Percentiles rank a stretch among this genome's conserved stretches.
phyloP scores from a whole-genome alignment of 495 filamentous ascomycete species.

The Penicillium verhagenii region DNA sequence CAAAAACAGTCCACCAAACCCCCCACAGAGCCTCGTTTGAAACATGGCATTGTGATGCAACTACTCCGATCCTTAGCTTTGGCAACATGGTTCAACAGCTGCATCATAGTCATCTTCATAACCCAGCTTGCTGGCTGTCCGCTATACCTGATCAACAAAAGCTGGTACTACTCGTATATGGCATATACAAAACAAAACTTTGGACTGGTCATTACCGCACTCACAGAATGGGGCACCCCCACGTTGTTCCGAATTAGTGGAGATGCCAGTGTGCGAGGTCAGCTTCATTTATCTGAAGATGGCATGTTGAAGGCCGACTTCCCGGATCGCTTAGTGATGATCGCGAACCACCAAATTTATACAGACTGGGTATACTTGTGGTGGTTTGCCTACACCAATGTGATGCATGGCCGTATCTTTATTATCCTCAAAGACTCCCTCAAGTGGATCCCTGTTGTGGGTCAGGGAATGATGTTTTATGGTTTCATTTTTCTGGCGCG shows the following conservation, averaged over 20 bases:
- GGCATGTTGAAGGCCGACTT: constrained; percentile 57
- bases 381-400: constrained; percentile 65
- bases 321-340: constrained; percentile 60
- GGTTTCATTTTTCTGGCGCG: constrained; percentile 70
- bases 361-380: constrained; percentile 72
- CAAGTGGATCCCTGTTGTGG: constrained; percentile 62
- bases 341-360: constrained; percentile 70
- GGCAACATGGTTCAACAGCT: constrained; percentile 61
- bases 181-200: constrained; percentile 65
- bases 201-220: constrained; percentile 55
- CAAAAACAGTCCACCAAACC: constrained; percentile 23
- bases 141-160: constrained; percentile 59
- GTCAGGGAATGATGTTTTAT: constrained; percentile 67
- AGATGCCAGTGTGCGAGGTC: constrained; percentile 57
- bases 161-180: constrained; percentile 63
- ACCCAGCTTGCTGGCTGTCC: constrained; percentile 58
- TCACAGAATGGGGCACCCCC: constrained; percentile 63
- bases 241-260: constrained; percentile 61
- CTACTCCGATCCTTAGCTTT: constrained; percentile 62
- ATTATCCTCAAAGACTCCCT: constrained; percentile 70
- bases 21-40: constrained; percentile 49
- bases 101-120: constrained; percentile 49
- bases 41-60: constrained; percentile 66
- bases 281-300: constrained; percentile 53
- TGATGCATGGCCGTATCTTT: constrained; percentile 66